Conservation (phyloP, 78 protist genomes). For the Chrysochromulina tobinii region DNA sequence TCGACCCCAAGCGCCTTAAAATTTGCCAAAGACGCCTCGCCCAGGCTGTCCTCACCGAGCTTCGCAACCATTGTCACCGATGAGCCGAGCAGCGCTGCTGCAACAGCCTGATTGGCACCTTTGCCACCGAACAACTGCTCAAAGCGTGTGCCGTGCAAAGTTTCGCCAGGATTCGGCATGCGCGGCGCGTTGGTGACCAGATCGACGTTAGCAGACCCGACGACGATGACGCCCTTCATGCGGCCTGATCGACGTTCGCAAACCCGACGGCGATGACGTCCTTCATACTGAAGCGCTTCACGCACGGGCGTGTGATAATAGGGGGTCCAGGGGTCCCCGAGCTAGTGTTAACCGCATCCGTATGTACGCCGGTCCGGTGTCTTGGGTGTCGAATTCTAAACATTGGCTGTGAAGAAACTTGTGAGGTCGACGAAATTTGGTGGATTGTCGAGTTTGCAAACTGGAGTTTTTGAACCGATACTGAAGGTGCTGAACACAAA, state of each 20-base stretch:
- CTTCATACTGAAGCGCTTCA: too few relatives aligned
- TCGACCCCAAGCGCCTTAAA: conserved; percentile 5
- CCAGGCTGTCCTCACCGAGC: conserved; percentile 50
- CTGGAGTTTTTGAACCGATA: too few relatives aligned
- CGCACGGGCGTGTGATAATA: too few relatives aligned
- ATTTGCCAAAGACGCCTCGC: neutral
- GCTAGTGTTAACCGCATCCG: too few relatives aligned
- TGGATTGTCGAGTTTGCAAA: too few relatives aligned
- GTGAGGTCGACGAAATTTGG: too few relatives aligned
- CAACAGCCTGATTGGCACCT: conserved; percentile 62
- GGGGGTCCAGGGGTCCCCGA: too few relatives aligned
- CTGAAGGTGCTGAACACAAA: too few relatives aligned
- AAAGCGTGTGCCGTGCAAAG: conserved; percentile 13
- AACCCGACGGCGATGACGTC: conserved; percentile 5
- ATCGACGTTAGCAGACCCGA: conserved; percentile 29
- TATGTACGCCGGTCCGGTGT: too few relatives aligned
- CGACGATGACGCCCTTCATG: neutral
- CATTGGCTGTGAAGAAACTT: too few relatives aligned
- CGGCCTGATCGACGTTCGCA: conserved; percentile 10
- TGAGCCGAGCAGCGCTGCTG: conserved; percentile 11
- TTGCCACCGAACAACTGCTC: conserved; percentile 58
- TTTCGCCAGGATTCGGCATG: conserved; percentile 52
- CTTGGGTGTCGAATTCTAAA: too few relatives aligned
- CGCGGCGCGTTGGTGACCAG: conserved; percentile 9
- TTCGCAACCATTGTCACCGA: conserved; percentile 19